These are phyloP conservation scores for Alternaria sp. DNA, from an alignment of 2,329 filamentous ascomycete species.

Conservation along the genomic window DNA sequence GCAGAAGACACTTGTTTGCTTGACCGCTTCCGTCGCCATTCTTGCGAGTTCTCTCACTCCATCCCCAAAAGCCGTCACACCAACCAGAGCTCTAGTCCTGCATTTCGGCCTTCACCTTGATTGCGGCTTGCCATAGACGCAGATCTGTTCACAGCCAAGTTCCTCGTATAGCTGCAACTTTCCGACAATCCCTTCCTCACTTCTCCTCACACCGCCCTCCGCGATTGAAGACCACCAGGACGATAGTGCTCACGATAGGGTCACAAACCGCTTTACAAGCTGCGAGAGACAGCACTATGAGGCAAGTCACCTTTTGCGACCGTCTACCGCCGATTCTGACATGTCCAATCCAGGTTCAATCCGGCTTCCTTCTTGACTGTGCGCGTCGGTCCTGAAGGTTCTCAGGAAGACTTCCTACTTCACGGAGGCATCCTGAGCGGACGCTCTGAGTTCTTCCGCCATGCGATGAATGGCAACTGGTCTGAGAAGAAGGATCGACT, in stretches of 20 bases:
- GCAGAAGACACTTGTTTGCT: not conserved
- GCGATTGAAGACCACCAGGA: not conserved
- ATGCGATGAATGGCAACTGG: not conserved
- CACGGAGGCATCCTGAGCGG: not conserved
- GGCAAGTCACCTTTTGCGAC: not conserved
- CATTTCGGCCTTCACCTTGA: not conserved
- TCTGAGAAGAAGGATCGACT: not conserved
- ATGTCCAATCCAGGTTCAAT: not conserved
- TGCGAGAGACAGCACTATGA: not conserved
- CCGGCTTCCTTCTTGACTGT: not conserved
- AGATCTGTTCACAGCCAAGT: not conserved
- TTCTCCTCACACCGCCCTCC: not conserved
- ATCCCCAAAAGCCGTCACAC: not conserved
- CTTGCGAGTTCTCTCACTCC: not conserved
- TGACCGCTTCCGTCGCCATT: not conserved
- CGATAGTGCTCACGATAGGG: not conserved
- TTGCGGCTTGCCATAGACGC: not conserved
- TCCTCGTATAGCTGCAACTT: not conserved
- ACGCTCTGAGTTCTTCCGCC: not conserved
- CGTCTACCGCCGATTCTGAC: rapidly evolving
- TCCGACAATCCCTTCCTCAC: not conserved
- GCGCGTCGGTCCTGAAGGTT: not conserved
- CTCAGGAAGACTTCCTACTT: not conserved
- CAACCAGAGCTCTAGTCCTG: not conserved
- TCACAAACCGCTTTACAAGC: not conserved